Evolutionary conservation across 768 basidiomycete species (phyloP), one percentile per base, ranked within the genome.

Genomic region (Suillus placidus): DNA sequence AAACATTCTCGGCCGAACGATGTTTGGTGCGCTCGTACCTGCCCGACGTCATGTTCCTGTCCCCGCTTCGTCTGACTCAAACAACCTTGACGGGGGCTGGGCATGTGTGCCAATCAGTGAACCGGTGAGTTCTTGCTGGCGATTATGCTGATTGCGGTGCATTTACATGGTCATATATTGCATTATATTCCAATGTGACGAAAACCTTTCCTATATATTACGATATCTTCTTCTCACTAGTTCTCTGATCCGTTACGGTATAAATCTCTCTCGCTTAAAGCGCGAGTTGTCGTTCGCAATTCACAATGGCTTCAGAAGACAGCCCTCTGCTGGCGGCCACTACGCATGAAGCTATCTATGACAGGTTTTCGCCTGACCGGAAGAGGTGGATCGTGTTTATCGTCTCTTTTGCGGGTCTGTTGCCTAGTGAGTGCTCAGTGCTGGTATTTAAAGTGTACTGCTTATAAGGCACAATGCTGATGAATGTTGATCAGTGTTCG

Each of bases 321-420:
- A 74, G 63, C 9, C 72, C 72, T 23, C 64, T 79, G 32, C 67
- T 78, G 23, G 63, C 37, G 23, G 5, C 38, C 26, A 20, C 6
- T 37, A 60, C 66, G 2, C 61, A 73, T 20, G 69, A 79, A 6
- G 78, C 79, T 57, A 70, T 88, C 0, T 93, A 91, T 71, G 72
- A 83, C 35, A 82, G 87, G 23, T 93, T 93, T 76, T 81, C 81
- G 2, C 70, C 69, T 1, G 10, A 69, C 35, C 79, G 79, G 69
- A 93, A 91, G 72, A 74, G 76, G 23, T 54, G 74, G 5, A 87
- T 93, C 54, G 75, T 88, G 6, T 78, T 80, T 0, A 78, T 92
- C 34, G 85, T 88, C 0, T 86, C 90, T 6, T 82, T 82, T 66
- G 84, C 85, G 52, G 90, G 88, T 7, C 76, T 92, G 26, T 74